These are phyloP conservation scores for Naganishia liquefaciens DNA, from an alignment of 1,284 basidiomycete genomes.

Conservation along the genomic window DNA sequence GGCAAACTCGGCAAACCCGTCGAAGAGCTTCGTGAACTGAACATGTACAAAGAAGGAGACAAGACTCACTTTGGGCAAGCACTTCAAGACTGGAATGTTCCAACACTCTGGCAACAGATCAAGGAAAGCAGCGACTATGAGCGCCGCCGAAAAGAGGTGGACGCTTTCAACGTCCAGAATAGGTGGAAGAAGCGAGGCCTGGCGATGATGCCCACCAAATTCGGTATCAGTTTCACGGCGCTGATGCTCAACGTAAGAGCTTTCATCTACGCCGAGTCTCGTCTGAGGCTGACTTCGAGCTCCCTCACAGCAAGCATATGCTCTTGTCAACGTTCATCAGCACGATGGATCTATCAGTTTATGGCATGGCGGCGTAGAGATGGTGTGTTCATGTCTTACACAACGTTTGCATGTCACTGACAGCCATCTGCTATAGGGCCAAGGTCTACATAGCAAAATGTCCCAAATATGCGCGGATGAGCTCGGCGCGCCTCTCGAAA, in stretches of 20 bases:
- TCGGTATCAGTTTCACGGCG: constrained; percentile 49
- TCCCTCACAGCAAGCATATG: constrained; percentile 42
- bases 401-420: not conserved
- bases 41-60: constrained; percentile 49
- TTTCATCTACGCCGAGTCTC: not conserved
- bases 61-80: constrained; percentile 49
- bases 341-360: constrained; percentile 46
- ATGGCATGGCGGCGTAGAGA: constrained; percentile 49
- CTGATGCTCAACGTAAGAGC: constrained; percentile 43
- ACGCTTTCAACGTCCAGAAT: constrained; percentile 46
- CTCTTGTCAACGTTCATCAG: constrained; percentile 48
- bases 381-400: constrained; percentile 26
- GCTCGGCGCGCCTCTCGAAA: constrained; percentile 45
- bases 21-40: constrained; percentile 47
- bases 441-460: constrained; percentile 50
- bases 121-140: constrained; percentile 42
- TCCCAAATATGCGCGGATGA: constrained; percentile 50
- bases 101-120: constrained; percentile 43
- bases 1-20: constrained; percentile 44
- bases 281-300: not conserved
- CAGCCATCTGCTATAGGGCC: constrained; percentile 22
- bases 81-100: constrained; percentile 51
- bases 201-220: constrained; percentile 48
- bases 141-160: constrained; percentile 40
- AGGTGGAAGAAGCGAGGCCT: constrained; percentile 50